Base-by-base conservation (phyloP, 352 stramenopile genomes). In the Globisporangium uncinulatum region DNA sequence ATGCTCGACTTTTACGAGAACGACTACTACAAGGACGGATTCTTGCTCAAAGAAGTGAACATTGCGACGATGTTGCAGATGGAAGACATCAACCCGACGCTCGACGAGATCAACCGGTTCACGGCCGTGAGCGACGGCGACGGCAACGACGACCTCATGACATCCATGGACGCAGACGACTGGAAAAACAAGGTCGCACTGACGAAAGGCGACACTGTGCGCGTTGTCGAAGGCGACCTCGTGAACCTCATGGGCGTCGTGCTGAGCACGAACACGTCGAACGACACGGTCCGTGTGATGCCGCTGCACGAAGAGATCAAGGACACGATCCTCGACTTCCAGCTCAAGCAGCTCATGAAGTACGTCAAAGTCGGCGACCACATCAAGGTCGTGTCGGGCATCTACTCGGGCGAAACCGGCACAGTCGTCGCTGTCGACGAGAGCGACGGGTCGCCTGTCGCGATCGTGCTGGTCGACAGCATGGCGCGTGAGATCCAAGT, bases 401-500 rank as follows among this genome's bases (percentile, higher is more conserved):
- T 85, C 41, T 96, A 96, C 67, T 94, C 85, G 6, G 87, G 87
- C 20, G 87, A 96, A 63, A 96, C 87, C 2, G 87, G 87, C 51
- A 96, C 85, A 7, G 87, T 96, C 52, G 87, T 96, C 19, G 86
- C 85, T 36, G 81, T 96, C 17, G 86, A 95, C 46, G 85, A 95
- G 21, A 84, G 74, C 14, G 81, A 92, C 49, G 83, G 86, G 19
- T 82, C 85, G 19, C 81, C 83, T 4, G 85, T 95, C 15, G 87
- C 87, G 24, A 94, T 96, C 51, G 87, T 96, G 11, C 66, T 96
- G 0, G 86, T 94, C 9, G 87, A 96, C 56, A 95, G 83, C 56
- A 92, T 92, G 78, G 86, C 87, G 6, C 92, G 89, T 47, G 87
- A 96, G 59, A 96, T 96, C 48, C 86, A 95, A 74, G 87, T 95